Evolutionary conservation across 192 early-diverging fungal genomes (phyloP).

Genomic region (Coemansia sp.): DNA sequence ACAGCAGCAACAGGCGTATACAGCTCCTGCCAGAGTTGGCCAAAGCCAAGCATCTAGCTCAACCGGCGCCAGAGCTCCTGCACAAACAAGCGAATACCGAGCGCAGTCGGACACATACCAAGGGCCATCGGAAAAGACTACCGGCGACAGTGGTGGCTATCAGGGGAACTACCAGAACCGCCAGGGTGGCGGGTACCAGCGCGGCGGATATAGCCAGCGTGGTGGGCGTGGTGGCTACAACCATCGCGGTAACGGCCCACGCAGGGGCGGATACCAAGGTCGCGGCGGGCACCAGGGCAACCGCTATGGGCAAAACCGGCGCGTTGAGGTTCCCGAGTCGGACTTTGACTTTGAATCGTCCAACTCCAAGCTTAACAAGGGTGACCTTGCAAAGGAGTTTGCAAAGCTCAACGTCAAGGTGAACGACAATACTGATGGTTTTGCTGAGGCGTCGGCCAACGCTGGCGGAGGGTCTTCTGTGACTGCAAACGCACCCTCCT

Average conservation of each 20-base stretch:
- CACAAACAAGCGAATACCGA: not conserved
- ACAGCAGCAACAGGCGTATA: not conserved
- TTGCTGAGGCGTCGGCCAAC: not conserved
- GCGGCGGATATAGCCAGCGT: not conserved
- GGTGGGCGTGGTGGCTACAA: slow-evolving; percentile 26
- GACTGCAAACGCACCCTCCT: slow-evolving; percentile 3
- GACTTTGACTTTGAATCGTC: slow-evolving; percentile 96
- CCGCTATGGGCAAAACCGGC: slow-evolving; percentile 11
- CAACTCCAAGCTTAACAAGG: slow-evolving; percentile 95
- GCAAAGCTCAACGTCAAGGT: slow-evolving; percentile 54
- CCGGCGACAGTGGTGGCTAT: not conserved
- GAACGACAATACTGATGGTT: slow-evolving; percentile 1
- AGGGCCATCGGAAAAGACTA: not conserved
- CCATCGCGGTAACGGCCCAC: slow-evolving; percentile 19
- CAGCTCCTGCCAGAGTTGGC: not conserved
- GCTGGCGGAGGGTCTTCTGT: not conserved
- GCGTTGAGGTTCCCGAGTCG: slow-evolving; percentile 66
- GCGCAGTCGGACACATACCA: not conserved
- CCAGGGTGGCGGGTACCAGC: slow-evolving; percentile 22
- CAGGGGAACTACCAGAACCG: slow-evolving; percentile 34
- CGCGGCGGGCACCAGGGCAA: slow-evolving; percentile 37
- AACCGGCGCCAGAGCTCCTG: not conserved
- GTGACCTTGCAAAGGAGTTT: slow-evolving; percentile 77
- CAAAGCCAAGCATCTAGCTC: not conserved
- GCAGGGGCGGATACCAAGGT: slow-evolving; percentile 42